A percentile compares a stretch with the other conserved stretches of the same genome.
Conservation (phyloP, 2,329 filamentous ascomycete genomes). For the Bretziella fagacearum region DNA sequence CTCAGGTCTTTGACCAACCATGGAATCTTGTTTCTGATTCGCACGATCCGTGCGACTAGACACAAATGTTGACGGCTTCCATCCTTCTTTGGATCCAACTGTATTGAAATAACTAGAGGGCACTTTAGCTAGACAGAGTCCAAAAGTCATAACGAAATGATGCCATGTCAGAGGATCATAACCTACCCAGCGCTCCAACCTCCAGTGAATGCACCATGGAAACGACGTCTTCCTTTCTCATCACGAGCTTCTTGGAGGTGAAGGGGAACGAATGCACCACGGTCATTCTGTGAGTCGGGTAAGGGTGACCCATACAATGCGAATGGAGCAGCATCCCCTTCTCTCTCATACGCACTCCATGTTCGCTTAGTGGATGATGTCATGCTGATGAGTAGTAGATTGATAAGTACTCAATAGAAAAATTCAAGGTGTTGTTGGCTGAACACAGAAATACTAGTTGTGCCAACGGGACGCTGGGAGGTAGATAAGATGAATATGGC, state of each 20-base stretch:
- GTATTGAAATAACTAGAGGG: conserved; percentile 76
- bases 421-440: too few relatives aligned
- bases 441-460: too few relatives aligned
- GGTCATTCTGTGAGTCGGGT: conserved; percentile 67
- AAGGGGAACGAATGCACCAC: conserved; percentile 82
- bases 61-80: conserved; percentile 81
- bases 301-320: conserved; percentile 72
- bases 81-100: conserved; percentile 95
- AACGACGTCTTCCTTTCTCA: conserved; percentile 71
- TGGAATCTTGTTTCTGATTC: conserved; percentile 32
- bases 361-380: conserved; percentile 65
- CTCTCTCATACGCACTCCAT: conserved; percentile 54
- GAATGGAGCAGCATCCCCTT: conserved; percentile 56
- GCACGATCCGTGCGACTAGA: conserved; percentile 65
- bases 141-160: neutral
- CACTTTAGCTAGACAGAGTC: conserved; percentile 16
- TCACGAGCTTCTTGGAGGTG: conserved; percentile 98
- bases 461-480: too few relatives aligned
- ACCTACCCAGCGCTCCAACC: conserved; percentile 80
- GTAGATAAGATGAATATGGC: too few relatives aligned
- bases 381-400: neutral
- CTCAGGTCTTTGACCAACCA: conserved; percentile 48
- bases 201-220: conserved; percentile 93
- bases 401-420: too few relatives aligned
- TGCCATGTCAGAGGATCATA: neutral